These are phyloP conservation scores for Canavalia ensiformis DNA, from an alignment of 306 rosid species.

Conservation along the genomic window DNA sequence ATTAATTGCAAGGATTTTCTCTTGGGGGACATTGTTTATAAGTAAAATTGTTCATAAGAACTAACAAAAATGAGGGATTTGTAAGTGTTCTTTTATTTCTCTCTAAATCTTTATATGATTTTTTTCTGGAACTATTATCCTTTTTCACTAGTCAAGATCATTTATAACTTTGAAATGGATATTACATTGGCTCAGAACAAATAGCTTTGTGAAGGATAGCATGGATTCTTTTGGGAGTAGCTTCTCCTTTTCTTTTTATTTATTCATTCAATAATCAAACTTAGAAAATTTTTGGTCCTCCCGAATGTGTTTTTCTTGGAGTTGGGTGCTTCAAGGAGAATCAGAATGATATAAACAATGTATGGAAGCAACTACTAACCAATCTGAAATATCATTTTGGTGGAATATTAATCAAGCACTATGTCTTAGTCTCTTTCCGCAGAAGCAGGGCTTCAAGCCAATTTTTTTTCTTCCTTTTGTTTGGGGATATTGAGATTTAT, in stretches of 20 bases:
- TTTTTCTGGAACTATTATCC: neutral
- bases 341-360: neutral
- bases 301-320: neutral
- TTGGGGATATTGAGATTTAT: neutral
- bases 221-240: neutral
- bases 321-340: neutral
- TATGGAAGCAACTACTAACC: neutral
- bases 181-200: neutral
- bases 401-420: neutral
- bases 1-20: neutral
- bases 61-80: constrained; percentile 11
- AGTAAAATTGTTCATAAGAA: neutral
- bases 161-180: neutral
- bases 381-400: neutral
- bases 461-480: neutral
- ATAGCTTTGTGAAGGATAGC: neutral
- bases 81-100: neutral
- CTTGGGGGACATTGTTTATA: neutral
- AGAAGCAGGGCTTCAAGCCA: neutral
- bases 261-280: no score
- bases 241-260: no score
- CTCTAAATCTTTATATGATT: no score
- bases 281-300: neutral
- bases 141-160: neutral
- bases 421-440: neutral